Conservation (phyloP, 176 grass and related monocot species). For the Puya raimondii region DNA sequence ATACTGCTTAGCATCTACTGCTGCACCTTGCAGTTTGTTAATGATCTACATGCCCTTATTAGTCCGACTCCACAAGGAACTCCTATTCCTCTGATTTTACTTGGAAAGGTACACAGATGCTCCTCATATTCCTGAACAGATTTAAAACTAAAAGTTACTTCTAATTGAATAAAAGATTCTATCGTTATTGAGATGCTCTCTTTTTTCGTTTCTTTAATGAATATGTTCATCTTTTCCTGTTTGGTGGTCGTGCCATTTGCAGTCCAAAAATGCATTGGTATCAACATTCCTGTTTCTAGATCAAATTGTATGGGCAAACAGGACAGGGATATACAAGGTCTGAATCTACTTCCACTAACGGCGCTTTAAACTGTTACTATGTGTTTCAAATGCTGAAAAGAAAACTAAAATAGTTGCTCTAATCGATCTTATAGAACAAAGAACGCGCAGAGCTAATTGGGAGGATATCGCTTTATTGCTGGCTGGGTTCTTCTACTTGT, state of each 20-base stretch:
- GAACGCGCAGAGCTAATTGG: constrained; percentile 3
- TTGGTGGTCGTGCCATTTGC: constrained; percentile 9
- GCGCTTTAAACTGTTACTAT: no score
- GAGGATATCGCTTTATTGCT: constrained; percentile 12
- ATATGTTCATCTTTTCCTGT: constrained; percentile 8
- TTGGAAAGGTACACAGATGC: constrained; percentile 55
- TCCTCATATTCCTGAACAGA: neutral
- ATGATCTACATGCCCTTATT: constrained; percentile 72
- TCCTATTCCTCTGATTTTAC: constrained; percentile 73
- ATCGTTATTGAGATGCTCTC: neutral
- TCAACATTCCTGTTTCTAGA: constrained; percentile 89
- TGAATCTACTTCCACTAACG: constrained; percentile 1
- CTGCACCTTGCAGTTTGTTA: constrained; percentile 59
- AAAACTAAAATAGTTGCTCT: no score
- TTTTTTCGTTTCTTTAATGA: neutral
- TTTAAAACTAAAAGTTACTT: constrained; percentile 1
- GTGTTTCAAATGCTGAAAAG: no score
- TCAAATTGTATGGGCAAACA: constrained; percentile 86
- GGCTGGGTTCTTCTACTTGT: constrained; percentile 8
- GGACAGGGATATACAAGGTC: constrained; percentile 93
- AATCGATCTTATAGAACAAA: constrained; percentile 2
- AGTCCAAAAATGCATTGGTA: constrained; percentile 82
- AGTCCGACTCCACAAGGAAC: constrained; percentile 71
- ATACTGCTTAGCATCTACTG: no score
- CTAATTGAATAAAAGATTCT: constrained; percentile 1